phyloP scores from a whole-genome alignment of 2,329 filamentous ascomycete genomes.

The Neonectria neomacrospora region DNA sequence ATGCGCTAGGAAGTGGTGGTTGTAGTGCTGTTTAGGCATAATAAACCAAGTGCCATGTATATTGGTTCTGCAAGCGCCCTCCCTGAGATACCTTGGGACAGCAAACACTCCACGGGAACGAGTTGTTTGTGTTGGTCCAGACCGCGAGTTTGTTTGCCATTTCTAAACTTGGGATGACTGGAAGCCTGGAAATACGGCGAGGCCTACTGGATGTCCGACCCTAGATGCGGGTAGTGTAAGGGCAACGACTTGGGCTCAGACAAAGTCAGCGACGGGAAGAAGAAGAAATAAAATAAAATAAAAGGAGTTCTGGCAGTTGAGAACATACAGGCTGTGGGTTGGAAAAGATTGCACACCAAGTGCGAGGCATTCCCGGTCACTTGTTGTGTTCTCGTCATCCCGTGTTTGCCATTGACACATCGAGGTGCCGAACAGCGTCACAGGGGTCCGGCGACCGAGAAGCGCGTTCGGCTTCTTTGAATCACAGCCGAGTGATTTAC shows the following conservation, averaged over 20 bases:
- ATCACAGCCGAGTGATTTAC: not conserved
- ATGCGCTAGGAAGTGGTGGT: not conserved
- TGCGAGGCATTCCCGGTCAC: not conserved
- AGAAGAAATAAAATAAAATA: not conserved
- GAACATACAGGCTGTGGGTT: no score
- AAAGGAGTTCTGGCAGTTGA: not conserved
- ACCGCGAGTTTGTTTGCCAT: not conserved
- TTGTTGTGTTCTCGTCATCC: not conserved
- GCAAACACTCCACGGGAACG: not conserved
- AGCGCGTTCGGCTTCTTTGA: not conserved
- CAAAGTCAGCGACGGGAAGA: no score
- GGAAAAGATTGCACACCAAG: not conserved
- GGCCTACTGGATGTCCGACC: not conserved
- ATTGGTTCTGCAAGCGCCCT: not conserved
- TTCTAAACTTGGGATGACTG: not conserved
- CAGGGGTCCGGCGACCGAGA: no score
- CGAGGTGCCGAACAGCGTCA: not conserved
- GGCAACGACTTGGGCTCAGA: not conserved
- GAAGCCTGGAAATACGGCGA: not conserved
- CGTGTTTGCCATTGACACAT: constrained; percentile 1
- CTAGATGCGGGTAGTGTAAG: not conserved
- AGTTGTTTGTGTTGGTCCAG: not conserved
- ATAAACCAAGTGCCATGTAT: not conserved
- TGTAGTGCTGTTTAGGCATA: not conserved
- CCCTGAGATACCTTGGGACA: not conserved